Evolutionary conservation across 768 basidiomycete species (phyloP), one percentile per base, ranked within the genome.

Genomic region (Coprinellus micaceus): DNA sequence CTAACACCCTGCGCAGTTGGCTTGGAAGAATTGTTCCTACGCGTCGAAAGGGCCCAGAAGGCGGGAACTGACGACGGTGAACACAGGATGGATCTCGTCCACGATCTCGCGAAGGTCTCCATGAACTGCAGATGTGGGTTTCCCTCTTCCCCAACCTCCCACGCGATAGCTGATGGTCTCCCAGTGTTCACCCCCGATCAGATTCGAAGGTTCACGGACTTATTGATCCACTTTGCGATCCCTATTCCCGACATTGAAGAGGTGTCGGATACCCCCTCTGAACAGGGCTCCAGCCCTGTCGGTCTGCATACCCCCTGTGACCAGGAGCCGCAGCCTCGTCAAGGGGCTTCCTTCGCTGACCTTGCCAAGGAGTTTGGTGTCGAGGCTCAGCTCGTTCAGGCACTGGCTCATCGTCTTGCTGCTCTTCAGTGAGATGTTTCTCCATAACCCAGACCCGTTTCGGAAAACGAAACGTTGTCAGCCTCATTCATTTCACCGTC

Each of bases 311-410:
- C 49, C 6, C 49, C 49, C 7, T 17, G 29, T 22, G 49, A 51
- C 19, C n/a, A 25, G 33, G 49, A 51, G n/a, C 26, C 15, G 13
- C 28, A 13, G 9, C 30, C 30, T 29, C 39, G 41, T 7, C 52
- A 46, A n/a, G 30, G 51, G 21, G 44, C 58, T 17, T 44, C 56
- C 1, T 60, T 62, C 48, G 58, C 37, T 25, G 77, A 79, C 22
- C 77, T 90, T n/a, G 88, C 88, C 22, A 77, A 77, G 61, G 88
- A 89, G 67, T 89, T 89, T 58, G 88, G 88, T n/a, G 77, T 89
- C 21, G 84, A 88, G 53, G 74, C 87, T 29, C 77, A 83, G 41
- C 66, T 89, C 25, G 81, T 89, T 44, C 80, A 88, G 63, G 84
- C 85, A 2, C 77, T 89, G 44, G 83, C 81, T 39, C 83, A 86